These are phyloP conservation scores for Aristolochia californica DNA, from an alignment of 164 flowering plant species.

Conservation along the genomic window DNA sequence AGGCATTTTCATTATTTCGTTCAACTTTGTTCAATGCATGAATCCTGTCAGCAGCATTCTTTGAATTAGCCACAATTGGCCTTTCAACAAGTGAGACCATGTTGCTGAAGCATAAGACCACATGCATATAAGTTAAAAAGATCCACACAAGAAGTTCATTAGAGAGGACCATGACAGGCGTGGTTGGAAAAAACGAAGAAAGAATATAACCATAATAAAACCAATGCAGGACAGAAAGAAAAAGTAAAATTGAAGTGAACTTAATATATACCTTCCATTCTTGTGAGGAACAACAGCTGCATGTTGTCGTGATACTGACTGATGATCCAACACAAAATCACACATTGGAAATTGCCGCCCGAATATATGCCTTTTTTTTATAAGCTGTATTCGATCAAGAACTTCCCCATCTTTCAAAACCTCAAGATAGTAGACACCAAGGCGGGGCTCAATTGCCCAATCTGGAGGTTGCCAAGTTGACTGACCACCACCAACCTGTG, in stretches of 20 bases:
- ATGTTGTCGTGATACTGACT: slow-evolving; percentile 96
- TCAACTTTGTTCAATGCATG: no score
- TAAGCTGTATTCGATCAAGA: slow-evolving; percentile 56
- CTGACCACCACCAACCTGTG: slow-evolving; percentile 85
- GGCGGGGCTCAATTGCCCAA: slow-evolving; percentile 95
- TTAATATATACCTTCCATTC: slow-evolving; percentile 67
- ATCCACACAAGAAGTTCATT: no score
- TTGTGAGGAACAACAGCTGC: slow-evolving; percentile 95
- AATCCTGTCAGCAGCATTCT: no score
- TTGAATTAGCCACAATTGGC: no score
- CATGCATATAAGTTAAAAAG: no score
- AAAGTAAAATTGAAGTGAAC: not conserved
- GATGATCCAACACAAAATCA: slow-evolving; percentile 97
- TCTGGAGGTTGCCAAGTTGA: slow-evolving; percentile 97
- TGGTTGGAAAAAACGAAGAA: not conserved
- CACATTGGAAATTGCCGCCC: slow-evolving; percentile 84
- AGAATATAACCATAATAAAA: not conserved
- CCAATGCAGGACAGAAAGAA: not conserved
- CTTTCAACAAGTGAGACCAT: no score
- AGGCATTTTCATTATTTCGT: no score
- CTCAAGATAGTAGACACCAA: slow-evolving; percentile 82
- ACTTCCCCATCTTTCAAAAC: slow-evolving; percentile 85
- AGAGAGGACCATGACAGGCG: no score
- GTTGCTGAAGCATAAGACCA: no score
- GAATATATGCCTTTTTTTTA: slow-evolving; percentile 68